Evolutionary conservation across 768 basidiomycete genomes (phyloP), one percentile per base, ranked within the genome.

Genomic region (Trametes gibbosa): DNA sequence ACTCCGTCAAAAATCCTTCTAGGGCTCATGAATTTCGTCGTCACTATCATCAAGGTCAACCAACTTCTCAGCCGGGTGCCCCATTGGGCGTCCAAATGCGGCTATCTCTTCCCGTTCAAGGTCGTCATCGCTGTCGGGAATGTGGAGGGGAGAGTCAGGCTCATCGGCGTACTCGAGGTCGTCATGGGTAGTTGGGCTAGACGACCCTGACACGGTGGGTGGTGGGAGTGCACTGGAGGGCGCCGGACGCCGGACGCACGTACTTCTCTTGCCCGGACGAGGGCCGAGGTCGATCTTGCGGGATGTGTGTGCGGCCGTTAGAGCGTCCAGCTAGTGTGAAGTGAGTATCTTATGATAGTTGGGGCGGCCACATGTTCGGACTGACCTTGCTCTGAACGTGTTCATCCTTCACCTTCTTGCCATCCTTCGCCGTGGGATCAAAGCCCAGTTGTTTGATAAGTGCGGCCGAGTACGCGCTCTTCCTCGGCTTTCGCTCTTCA

Each of bases 371-470:
- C 0, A 47, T 14, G 50, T 51, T 32, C 40, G 17, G 23, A 54
- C 75, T 25, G 41, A 89, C 90, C 81, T 91, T 89, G 58, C 80
- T 79, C 69, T 82, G 79, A 21, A 80, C 70, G 12, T 72, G 75
- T 9, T 71, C 23, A 50, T 67, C 53, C 63, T 64, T 57, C 75
- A 76, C 40, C 74, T 55, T 73, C 40, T 76, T 78, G 1, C 84
- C 83, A 42, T 75, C 70, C 66, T 84, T 86, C 8, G 77, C 67
- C 2, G 84, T 82, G 24, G 92, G 92, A 72, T 94, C 89, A 59
- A 93, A 94, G 1, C 92, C 92, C 3, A 94, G 76, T 5, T 81
- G 76, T 66, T 86, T 86, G 66, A 94, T 83, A 23, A 89, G 70
- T 50, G 76, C 76, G 0, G 86, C 84, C 39, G 86, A 85, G 69